Evolutionary conservation across 257 asterid species (phyloP).

Genomic region (Prunella vulgaris): DNA sequence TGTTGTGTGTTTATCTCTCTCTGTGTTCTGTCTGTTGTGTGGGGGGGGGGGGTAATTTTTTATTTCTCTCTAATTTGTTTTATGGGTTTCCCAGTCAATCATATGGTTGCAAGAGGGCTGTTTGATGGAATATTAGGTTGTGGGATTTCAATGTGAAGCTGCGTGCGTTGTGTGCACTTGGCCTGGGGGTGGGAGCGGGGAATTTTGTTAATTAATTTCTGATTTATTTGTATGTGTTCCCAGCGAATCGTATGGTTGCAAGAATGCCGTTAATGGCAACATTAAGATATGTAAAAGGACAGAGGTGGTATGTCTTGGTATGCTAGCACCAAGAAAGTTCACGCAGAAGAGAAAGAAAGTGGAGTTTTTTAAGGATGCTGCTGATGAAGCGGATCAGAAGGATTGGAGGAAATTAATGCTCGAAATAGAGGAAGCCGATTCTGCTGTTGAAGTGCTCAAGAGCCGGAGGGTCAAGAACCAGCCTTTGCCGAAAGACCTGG

Average conservation of each 20-base stretch:
- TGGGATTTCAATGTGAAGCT: background rate
- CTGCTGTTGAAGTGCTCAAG: conserved; percentile 68
- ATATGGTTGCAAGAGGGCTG: conserved; percentile 31
- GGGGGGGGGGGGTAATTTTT: background rate
- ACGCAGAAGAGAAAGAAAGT: conserved; percentile 85
- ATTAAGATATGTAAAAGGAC: conserved; percentile 45
- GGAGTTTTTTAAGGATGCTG: conserved; percentile 70
- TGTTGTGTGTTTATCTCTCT: background rate
- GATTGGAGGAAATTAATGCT: conserved; percentile 86
- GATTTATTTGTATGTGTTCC: conserved; percentile 14
- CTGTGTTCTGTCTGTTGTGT: background rate
- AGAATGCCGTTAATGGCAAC: conserved; percentile 37
- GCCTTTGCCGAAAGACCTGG: conserved; percentile 67
- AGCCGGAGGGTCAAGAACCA: conserved; percentile 60
- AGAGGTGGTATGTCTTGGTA: conserved; percentile 74
- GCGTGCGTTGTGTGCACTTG: background rate
- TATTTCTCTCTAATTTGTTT: background rate
- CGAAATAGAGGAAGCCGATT: conserved; percentile 79
- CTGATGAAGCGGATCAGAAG: conserved; percentile 75
- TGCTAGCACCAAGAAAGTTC: conserved; percentile 92
- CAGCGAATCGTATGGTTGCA: conserved; percentile 53
- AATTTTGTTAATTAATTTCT: background rate
- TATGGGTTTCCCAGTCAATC: conserved; percentile 47
- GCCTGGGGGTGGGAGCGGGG: background rate
- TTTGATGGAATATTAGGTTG: conserved; percentile 37